Percentiles rank a stretch among this genome's conserved stretches.
Conservation (phyloP, 2,329 filamentous ascomycete genomes). For the Periconia sp. region DNA sequence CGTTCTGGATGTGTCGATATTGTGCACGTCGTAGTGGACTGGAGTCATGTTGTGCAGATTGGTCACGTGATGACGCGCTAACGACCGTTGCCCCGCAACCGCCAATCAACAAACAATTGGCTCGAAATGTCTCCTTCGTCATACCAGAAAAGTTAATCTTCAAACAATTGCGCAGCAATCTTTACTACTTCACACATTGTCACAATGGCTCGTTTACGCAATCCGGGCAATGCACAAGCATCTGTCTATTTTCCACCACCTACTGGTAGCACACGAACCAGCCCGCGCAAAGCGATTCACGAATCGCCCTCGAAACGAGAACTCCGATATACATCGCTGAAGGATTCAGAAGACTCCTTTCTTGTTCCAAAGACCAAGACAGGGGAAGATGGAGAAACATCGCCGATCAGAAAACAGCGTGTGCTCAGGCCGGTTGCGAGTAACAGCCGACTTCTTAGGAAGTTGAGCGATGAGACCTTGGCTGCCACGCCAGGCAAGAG, state of each 20-base stretch:
- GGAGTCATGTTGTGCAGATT: not conserved
- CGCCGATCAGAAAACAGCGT: slow-evolving; percentile 33
- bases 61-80: not conserved
- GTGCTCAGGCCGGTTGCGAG: slow-evolving; percentile 34
- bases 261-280: slow-evolving; percentile 21
- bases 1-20: no score
- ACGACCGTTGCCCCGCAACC: slow-evolving; percentile 12
- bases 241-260: slow-evolving; percentile 19
- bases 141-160: slow-evolving; percentile 3
- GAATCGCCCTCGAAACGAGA: slow-evolving; percentile 26
- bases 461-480: slow-evolving; percentile 31
- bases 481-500: slow-evolving; percentile 31
- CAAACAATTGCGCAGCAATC: slow-evolving; percentile 3
- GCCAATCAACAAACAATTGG: slow-evolving; percentile 13
- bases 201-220: slow-evolving; percentile 40
- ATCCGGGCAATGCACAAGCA: slow-evolving; percentile 29
- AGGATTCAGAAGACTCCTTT: slow-evolving; percentile 26
- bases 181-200: slow-evolving; percentile 2
- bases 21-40: no score
- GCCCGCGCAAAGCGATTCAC: slow-evolving; percentile 29
- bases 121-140: no score
- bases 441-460: slow-evolving; percentile 31
- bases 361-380: slow-evolving; percentile 20
- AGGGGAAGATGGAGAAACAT: slow-evolving; percentile 6
- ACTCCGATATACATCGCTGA: slow-evolving; percentile 20